Conservation (phyloP, 352 stramenopile species). For the Globisporangium solare region DNA sequence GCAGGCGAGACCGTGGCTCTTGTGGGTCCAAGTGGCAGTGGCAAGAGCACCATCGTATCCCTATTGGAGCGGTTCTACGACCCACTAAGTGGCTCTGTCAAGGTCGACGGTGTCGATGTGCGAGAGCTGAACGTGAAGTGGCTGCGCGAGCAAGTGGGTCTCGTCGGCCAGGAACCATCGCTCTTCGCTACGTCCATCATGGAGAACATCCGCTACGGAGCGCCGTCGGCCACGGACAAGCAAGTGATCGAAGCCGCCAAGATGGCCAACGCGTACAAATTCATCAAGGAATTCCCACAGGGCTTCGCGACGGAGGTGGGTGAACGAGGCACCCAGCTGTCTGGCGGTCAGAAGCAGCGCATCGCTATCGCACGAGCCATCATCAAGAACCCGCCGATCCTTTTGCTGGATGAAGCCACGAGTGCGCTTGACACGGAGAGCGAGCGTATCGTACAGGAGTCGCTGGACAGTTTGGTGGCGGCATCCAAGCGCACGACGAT, state of each 20-base stretch:
- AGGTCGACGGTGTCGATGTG: constrained; percentile 40
- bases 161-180: constrained; percentile 85
- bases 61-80: constrained; percentile 70
- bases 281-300: constrained; percentile 83
- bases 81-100: constrained; percentile 40
- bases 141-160: constrained; percentile 73
- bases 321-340: constrained; percentile 74
- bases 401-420: too few relatives aligned
- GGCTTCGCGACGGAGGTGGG: constrained; percentile 82
- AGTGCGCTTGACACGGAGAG: constrained; percentile 77
- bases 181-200: constrained; percentile 34
- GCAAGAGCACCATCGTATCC: constrained; percentile 45
- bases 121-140: constrained; percentile 71
- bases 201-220: constrained; percentile 64
- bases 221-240: constrained; percentile 49
- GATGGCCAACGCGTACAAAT: constrained; percentile 80
- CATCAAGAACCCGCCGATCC: constrained; percentile 77
- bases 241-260: constrained; percentile 64
- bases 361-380: constrained; percentile 88
- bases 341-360: constrained; percentile 91
- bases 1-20: constrained; percentile 37
- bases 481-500: too few relatives aligned
- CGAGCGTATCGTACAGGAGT: constrained; percentile 72
- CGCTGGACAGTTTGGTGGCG: constrained; percentile 53
- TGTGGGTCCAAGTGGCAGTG: constrained; percentile 37